Evolutionary conservation across 2,329 filamentous ascomycete species (phyloP).

Genomic region (Diplodia scrobiculata): DNA sequence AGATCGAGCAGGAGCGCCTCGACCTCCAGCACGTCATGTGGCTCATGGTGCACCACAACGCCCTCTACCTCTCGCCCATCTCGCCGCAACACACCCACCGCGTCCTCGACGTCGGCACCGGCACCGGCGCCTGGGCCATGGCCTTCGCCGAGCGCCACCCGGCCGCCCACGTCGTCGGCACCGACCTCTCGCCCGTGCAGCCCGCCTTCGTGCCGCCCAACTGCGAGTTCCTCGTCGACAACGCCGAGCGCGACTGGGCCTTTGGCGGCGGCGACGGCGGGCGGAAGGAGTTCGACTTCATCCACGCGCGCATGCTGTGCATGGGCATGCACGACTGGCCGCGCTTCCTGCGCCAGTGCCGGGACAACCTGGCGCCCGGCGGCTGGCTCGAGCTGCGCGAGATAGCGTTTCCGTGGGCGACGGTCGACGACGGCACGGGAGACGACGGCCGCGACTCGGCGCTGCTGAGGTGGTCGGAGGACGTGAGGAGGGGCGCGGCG

Average conservation of each 20-base stretch:
- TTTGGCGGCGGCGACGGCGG: conserved; percentile 39
- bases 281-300: conserved; percentile 53
- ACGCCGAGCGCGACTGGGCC: conserved; percentile 51
- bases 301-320: conserved; percentile 55
- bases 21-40: no score
- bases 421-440: conserved; percentile 18
- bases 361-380: conserved; percentile 46
- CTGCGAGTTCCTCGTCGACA: conserved; percentile 31
- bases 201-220: conserved; percentile 28
- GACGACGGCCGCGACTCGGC: no score
- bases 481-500: conserved; percentile 10
- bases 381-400: conserved; percentile 54
- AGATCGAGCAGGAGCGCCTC: no score
- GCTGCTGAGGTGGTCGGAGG: conserved; percentile 2
- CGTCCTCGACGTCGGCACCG: conserved; percentile 34
- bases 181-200: conserved; percentile 55
- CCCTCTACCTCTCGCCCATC: no score
- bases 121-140: conserved; percentile 1
- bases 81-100: not conserved
- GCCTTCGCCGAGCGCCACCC: conserved; percentile 37
- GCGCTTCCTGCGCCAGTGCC: conserved; percentile 47
- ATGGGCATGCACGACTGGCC: conserved; percentile 56
- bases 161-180: conserved; percentile 49
- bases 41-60: no score
- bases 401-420: conserved; percentile 32